These are phyloP conservation scores for Thielaviopsis euricoi DNA, from an alignment of 2,329 filamentous ascomycete genomes.

Conservation along the genomic window DNA sequence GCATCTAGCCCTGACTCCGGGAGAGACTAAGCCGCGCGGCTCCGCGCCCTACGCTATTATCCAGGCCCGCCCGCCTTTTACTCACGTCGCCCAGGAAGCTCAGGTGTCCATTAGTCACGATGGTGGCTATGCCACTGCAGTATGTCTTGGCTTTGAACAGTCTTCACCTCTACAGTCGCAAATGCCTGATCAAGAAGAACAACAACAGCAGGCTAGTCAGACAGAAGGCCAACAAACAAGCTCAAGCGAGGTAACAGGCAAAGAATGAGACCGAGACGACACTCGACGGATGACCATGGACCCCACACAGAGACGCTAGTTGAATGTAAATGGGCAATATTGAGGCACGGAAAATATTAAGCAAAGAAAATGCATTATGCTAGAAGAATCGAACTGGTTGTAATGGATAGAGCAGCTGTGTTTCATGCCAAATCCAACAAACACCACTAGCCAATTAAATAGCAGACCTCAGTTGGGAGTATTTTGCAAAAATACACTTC, in stretches of 20 bases:
- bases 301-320: too few species aligned
- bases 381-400: too few species aligned
- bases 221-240: not conserved
- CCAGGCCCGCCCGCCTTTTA: not conserved
- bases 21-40: not conserved
- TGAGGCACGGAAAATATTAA: too few species aligned
- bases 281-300: too few species aligned
- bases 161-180: not conserved
- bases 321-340: too few species aligned
- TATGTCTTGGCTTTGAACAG: slow-evolving; percentile 34
- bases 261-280: too few species aligned
- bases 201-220: not conserved
- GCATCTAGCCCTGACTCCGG: not conserved
- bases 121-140: slow-evolving; percentile 59
- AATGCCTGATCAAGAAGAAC: not conserved
- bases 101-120: slow-evolving; percentile 78
- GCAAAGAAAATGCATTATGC: too few species aligned
- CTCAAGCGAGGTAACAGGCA: not conserved
- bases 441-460: too few species aligned
- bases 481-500: too few species aligned
- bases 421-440: too few species aligned
- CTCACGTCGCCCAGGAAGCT: slow-evolving; percentile 30
- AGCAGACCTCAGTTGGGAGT: too few species aligned
- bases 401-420: too few species aligned
- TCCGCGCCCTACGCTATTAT: slow-evolving; percentile 1